These are phyloP conservation scores for Picea glauca DNA, from an alignment of 75 land plant genomes.

Conservation along the genomic window DNA sequence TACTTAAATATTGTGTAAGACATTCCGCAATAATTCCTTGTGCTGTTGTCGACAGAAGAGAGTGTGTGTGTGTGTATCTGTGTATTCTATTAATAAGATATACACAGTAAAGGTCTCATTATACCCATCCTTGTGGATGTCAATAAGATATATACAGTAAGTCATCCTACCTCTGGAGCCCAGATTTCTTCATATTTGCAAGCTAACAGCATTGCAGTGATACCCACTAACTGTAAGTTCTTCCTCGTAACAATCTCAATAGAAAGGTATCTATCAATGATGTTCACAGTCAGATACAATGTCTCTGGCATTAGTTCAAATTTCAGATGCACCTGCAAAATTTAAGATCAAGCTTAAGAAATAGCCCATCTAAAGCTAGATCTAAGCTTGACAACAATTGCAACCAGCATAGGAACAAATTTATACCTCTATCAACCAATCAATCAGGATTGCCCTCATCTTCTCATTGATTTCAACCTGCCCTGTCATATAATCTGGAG, in stretches of 20 bases:
- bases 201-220: constrained; percentile 39
- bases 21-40: too few relatives aligned
- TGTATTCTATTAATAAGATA: too few relatives aligned
- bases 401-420: not conserved
- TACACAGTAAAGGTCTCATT: not conserved
- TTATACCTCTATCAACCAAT: constrained; percentile 87
- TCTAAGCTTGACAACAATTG: not conserved
- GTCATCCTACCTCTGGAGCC: constrained; percentile 32
- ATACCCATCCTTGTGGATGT: not conserved
- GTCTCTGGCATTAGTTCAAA: constrained; percentile 46
- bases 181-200: constrained; percentile 42
- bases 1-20: too few relatives aligned
- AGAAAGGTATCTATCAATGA: constrained; percentile 30
- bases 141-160: not conserved
- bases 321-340: constrained; percentile 33
- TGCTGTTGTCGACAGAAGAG: too few relatives aligned
- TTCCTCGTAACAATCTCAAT: constrained; percentile 21
- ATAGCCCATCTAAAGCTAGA: not conserved
- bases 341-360: not conserved
- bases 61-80: not conserved
- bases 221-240: constrained; percentile 33
- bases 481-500: constrained; percentile 63
- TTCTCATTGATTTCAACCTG: constrained; percentile 74
- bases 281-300: constrained; percentile 27
- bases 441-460: constrained; percentile 87